A percentile compares a stretch with the other conserved stretches of the same genome.
phyloP scores from a whole-genome alignment of 108 stramenopile genomes.

The Cyclostephanos tholiformis region DNA sequence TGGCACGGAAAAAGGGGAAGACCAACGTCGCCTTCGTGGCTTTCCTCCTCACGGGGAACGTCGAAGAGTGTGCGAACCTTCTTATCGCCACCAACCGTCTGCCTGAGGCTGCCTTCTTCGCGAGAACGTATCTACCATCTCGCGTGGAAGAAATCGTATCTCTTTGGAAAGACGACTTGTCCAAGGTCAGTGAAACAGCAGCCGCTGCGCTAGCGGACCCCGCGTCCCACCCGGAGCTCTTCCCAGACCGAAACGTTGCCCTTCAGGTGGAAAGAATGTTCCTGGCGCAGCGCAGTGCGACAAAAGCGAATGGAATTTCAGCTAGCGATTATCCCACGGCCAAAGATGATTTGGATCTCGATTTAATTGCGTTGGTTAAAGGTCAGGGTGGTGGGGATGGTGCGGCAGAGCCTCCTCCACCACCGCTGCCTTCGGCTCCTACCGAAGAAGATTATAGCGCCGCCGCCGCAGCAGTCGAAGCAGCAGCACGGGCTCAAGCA shows the following conservation, averaged over 20 bases:
- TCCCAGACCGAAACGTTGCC: slow-evolving; percentile 90
- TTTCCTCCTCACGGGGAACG: slow-evolving; percentile 87
- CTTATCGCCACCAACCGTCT: slow-evolving; percentile 87
- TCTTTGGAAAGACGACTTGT: slow-evolving; percentile 93
- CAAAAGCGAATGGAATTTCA: slow-evolving; percentile 70
- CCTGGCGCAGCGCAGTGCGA: slow-evolving; percentile 71
- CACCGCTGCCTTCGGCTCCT: slow-evolving; percentile 39
- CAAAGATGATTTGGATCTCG: slow-evolving; percentile 87
- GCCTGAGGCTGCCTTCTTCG: slow-evolving; percentile 99
- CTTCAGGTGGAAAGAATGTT: slow-evolving; percentile 94
- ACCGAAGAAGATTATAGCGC: slow-evolving; percentile 27
- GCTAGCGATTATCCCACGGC: slow-evolving; percentile 83
- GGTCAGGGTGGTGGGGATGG: slow-evolving; percentile 56
- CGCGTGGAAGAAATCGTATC: slow-evolving; percentile 87
- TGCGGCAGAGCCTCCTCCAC: slow-evolving; percentile 28
- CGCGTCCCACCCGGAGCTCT: slow-evolving; percentile 79
- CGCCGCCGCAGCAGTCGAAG: slow-evolving; percentile 38
- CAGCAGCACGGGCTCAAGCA: slow-evolving; percentile 44
- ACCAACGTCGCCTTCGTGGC: slow-evolving; percentile 96
- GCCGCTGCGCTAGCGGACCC: slow-evolving; percentile 92
- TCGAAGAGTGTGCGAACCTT: slow-evolving; percentile 93
- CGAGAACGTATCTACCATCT: slow-evolving; percentile 96
- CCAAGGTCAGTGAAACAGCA: slow-evolving; percentile 83
- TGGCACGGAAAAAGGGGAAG: slow-evolving; percentile 79
- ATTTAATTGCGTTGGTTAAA: slow-evolving; percentile 87